Conservation (phyloP, 108 stramenopile genomes). For the Pseudonitzschia pungens region DNA sequence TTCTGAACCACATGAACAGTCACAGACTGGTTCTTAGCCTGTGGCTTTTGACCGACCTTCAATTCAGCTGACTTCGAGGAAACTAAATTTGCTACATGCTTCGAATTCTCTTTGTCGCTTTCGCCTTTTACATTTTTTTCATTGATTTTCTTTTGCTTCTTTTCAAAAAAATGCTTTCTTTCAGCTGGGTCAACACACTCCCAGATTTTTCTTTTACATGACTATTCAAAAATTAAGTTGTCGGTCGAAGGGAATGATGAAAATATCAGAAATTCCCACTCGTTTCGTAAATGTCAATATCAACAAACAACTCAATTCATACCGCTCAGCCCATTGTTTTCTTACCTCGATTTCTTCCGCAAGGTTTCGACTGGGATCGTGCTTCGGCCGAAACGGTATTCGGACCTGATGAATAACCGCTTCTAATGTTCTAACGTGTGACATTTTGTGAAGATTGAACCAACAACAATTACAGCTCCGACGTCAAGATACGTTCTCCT, state of each 20-base stretch:
- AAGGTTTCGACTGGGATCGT: constrained; percentile 21
- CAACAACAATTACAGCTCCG: too few species aligned
- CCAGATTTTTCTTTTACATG: constrained; percentile 33
- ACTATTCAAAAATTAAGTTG: neutral
- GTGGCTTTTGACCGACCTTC: neutral
- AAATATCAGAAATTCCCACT: neutral
- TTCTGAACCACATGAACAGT: neutral
- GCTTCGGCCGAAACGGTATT: constrained; percentile 23
- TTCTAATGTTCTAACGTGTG: constrained; percentile 19
- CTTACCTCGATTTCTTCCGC: constrained; percentile 36
- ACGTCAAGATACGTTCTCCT: too few species aligned
- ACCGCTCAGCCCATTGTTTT: neutral
- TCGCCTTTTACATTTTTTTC: neutral
- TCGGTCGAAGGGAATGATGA: neutral
- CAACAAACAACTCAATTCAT: neutral
- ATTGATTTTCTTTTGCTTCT: constrained; percentile 21
- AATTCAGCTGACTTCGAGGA: neutral
- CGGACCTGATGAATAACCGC: constrained; percentile 16
- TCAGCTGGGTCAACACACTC: constrained; percentile 20
- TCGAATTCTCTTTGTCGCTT: constrained; percentile 11
- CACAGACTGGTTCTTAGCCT: neutral
- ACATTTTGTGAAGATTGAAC: neutral
- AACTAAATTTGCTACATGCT: neutral
- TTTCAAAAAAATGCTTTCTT: constrained; percentile 3
- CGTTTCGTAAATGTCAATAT: neutral